Base-by-base conservation (phyloP, 2,329 filamentous ascomycete species). In the Talaromyces sp. region DNA sequence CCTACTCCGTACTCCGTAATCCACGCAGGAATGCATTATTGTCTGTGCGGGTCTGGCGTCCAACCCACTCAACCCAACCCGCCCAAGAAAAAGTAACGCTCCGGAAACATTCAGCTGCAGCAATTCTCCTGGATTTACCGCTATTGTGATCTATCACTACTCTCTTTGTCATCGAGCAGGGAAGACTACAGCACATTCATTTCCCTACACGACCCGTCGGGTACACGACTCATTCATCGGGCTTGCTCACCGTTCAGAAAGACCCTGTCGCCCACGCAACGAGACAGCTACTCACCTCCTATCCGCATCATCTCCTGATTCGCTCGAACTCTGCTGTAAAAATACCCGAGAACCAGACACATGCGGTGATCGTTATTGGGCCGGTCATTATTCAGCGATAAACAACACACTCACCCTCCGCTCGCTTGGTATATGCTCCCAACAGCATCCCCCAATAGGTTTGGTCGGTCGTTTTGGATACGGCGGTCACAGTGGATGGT, bases 31-130 rank as follows among this genome's bases (percentile, higher is more conserved):
- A 65, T 62, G 64, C 64, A 35, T 52, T 52, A 52, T 45, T 66
- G 64, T 66, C 60, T 57, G 64, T 66, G 64, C 64, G 64, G 45
- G 60, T 50, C 64, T 66, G 43, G 54, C 31, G 52, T 66, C 64
- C 62, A 56, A 62, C 64, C 37, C 16, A 47, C 19, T 37, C 52
- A 16, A 37, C 52, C 33, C 52, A 39, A 37, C 60, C 14, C 49
- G 39, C 50, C 49, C 60, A 43, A 39, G 4, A 45, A 61, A 50
- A 63, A 63, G 49, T 57, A 56, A 43, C 50, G 37, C 59, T 62
- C 49, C 49, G 39, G 35, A 65, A 65, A 60, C 54, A 62, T 50
- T 59, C 56, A 59, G 39, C 33, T 49, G 47, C 60, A 14, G 9
- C 35, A 37, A 27, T 45, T 54, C 33, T 62, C 52, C 52, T 33